Evolutionary conservation across 1,284 basidiomycete genomes (phyloP).

Genomic region (Rhizoctonia solani): DNA sequence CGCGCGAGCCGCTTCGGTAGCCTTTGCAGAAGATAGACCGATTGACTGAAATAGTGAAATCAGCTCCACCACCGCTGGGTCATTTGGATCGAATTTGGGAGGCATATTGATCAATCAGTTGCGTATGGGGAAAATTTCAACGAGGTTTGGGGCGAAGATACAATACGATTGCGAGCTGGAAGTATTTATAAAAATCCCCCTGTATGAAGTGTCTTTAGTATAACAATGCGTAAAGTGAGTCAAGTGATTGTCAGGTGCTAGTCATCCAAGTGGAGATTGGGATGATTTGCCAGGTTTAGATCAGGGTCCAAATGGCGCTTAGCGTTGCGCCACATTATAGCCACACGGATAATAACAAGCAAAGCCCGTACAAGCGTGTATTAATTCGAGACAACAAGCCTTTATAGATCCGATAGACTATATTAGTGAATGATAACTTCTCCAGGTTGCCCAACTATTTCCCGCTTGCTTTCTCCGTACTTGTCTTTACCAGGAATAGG

Average conservation of each 20-base stretch:
- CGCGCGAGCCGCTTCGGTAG: constrained; percentile 80
- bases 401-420: too few relatives aligned
- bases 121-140: neutral
- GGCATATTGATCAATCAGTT: constrained; percentile 46
- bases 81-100: constrained; percentile 54
- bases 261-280: neutral
- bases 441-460: constrained; percentile 34
- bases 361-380: neutral
- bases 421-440: constrained; percentile 34
- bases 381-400: neutral
- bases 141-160: too few relatives aligned
- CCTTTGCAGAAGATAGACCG: constrained; percentile 77
- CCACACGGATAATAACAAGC: neutral
- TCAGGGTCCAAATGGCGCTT: constrained; percentile 27
- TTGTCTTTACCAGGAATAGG: constrained; percentile 10
- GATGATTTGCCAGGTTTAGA: constrained; percentile 2
- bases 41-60: constrained; percentile 77
- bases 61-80: constrained; percentile 53
- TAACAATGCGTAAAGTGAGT: neutral
- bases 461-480: constrained; percentile 20
- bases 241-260: constrained; percentile 23
- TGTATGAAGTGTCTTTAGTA: too few relatives aligned
- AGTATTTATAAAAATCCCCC: too few relatives aligned
- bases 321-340: constrained; percentile 4
- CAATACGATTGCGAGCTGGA: too few relatives aligned